These are phyloP conservation scores for Xylona heveae DNA, from an alignment of 495 filamentous ascomycete species.

Conservation along the genomic window DNA sequence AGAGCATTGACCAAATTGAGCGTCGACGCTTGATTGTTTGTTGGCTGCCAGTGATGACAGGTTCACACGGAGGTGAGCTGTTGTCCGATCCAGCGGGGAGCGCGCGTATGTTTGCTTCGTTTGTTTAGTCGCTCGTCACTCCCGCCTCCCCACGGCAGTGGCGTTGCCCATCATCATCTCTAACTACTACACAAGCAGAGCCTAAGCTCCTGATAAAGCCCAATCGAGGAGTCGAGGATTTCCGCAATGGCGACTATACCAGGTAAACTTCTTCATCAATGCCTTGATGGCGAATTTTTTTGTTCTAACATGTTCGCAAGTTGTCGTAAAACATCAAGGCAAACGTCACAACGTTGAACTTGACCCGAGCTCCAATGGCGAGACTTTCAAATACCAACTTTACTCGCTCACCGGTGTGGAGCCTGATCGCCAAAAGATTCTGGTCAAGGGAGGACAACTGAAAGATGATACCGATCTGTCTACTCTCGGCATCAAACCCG, in stretches of 20 bases:
- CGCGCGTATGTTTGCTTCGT: too few relatives aligned
- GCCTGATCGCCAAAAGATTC: constrained; percentile 84
- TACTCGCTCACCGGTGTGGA: constrained; percentile 92
- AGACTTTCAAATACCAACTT: constrained; percentile 86
- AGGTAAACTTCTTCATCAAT: constrained; percentile 20
- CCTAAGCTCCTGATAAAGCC: too few relatives aligned
- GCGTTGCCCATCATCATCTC: too few relatives aligned
- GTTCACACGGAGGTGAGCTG: too few relatives aligned
- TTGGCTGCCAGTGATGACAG: too few relatives aligned
- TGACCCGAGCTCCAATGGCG: constrained; percentile 64
- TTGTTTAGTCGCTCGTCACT: too few relatives aligned
- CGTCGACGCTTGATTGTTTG: too few relatives aligned
- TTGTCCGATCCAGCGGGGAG: too few relatives aligned
- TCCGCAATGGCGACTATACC: constrained; percentile 38
- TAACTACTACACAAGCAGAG: too few relatives aligned
- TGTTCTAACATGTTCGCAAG: constrained; percentile 28
- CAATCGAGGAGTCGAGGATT: too few relatives aligned
- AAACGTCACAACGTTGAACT: constrained; percentile 88
- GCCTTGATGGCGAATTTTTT: constrained; percentile 1
- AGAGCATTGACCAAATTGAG: too few relatives aligned
- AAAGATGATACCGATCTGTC: constrained; percentile 86
- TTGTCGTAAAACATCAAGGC: constrained; percentile 84
- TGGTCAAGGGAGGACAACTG: constrained; percentile 81
- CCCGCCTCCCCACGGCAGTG: too few relatives aligned
- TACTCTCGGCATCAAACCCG: constrained; percentile 62